Evolutionary conservation across 2,329 filamentous ascomycete genomes (phyloP).

Genomic region (Claviceps sorghi): DNA sequence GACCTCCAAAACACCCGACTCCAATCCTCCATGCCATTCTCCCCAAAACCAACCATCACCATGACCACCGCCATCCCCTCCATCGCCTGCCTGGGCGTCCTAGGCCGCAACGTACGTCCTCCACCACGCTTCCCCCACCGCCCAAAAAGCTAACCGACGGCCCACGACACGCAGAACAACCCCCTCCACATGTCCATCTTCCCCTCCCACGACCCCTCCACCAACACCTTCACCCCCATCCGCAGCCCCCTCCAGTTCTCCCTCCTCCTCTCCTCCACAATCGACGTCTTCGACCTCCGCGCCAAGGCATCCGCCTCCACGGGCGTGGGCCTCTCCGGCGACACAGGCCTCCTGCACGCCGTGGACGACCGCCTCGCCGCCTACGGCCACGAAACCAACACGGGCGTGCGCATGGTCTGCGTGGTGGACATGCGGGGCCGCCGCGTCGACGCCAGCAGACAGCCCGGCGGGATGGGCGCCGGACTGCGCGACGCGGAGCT

Average conservation of each 20-base stretch:
- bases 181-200: conserved; percentile 89
- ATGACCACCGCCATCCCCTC: conserved; percentile 56
- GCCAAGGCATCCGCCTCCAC: conserved; percentile 49
- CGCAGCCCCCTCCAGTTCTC: conserved; percentile 77
- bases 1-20: neutral
- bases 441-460: conserved; percentile 23
- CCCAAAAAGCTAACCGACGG: neutral
- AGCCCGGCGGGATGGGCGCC: conserved; percentile 34
- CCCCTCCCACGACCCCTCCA: conserved; percentile 50
- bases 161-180: conserved; percentile 67
- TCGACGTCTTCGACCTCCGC: conserved; percentile 87
- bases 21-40: neutral
- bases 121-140: too few relatives aligned
- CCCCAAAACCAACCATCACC: conserved; percentile 4
- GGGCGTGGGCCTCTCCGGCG: conserved; percentile 49
- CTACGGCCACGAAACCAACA: conserved; percentile 95
- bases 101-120: conserved; percentile 69
- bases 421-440: conserved; percentile 82
- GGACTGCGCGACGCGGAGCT: conserved; percentile 77
- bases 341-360: conserved; percentile 82
- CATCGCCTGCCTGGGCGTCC: conserved; percentile 85
- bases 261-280: conserved; percentile 75
- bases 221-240: conserved; percentile 38
- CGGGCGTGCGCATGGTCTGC: conserved; percentile 77
- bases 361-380: conserved; percentile 85